Percentiles rank a stretch among this genome's conserved stretches.
phyloP scores from a whole-genome alignment of 768 basidiomycete genomes.

The Tylopilus sp. region DNA sequence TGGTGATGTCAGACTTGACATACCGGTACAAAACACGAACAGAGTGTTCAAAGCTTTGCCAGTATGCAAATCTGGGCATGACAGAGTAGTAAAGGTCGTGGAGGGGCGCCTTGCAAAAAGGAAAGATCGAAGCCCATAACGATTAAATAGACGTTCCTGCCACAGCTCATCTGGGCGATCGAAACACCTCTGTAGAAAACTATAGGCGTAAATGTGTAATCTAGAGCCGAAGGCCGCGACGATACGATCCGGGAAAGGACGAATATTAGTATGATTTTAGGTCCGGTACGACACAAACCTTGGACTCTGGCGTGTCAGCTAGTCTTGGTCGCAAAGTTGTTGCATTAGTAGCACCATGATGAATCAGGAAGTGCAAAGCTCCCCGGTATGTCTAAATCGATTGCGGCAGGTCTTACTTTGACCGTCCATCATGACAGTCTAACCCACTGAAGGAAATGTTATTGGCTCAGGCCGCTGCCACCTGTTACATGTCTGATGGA shows the following conservation, averaged over 20 bases:
- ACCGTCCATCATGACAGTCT: background rate
- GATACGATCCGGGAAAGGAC: constrained; percentile 2
- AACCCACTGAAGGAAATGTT: background rate
- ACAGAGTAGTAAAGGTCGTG: constrained; percentile 18
- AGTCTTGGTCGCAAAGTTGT: background rate
- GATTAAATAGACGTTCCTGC: constrained; percentile 21
- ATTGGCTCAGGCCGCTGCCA: background rate
- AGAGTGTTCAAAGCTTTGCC: constrained; percentile 8
- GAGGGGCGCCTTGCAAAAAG: background rate
- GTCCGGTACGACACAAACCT: background rate
- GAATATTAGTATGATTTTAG: background rate
- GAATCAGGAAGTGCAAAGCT: background rate
- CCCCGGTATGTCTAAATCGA: constrained; percentile 3
- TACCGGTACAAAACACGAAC: constrained; percentile 22
- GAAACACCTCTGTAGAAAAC: background rate
- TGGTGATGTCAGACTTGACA: constrained; percentile 25
- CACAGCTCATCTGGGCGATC: no score
- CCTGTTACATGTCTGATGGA: constrained; percentile 8
- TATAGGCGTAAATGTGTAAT: constrained; percentile 6
- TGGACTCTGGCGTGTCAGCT: constrained; percentile 1
- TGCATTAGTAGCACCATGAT: background rate
- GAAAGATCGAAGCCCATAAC: background rate
- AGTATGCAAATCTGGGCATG: constrained; percentile 18
- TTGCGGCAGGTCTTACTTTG: background rate
- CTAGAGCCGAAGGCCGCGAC: constrained; percentile 8